phyloP scores from a whole-genome alignment of 176 grass and related monocot genomes.

The Juncus inflexus region DNA sequence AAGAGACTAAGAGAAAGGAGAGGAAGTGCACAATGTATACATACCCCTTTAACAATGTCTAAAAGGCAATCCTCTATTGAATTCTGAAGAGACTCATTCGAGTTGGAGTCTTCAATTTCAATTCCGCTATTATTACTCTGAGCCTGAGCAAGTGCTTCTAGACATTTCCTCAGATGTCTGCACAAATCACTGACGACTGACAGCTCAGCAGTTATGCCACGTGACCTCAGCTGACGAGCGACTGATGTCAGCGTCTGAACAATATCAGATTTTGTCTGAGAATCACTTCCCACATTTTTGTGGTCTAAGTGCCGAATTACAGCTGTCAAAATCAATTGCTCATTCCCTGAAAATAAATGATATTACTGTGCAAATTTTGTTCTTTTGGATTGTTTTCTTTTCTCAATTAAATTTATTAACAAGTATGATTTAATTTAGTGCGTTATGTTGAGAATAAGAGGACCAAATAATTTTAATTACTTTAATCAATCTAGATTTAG shows the following conservation, averaged over 20 bases:
- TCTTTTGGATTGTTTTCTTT: too few relatives aligned
- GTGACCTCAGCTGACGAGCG: constrained; percentile 61
- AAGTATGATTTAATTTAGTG: too few relatives aligned
- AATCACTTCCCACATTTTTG: constrained; percentile 57
- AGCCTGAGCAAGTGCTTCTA: constrained; percentile 72
- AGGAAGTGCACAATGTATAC: constrained; percentile 11
- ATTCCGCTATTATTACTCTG: constrained; percentile 4
- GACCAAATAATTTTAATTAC: too few relatives aligned
- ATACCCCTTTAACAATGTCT: constrained; percentile 94
- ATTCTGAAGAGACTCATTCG: constrained; percentile 91
- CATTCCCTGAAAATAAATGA: constrained; percentile 48
- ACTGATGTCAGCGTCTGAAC: constrained; percentile 72
- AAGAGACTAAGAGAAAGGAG: constrained; percentile 2
- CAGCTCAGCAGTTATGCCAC: constrained; percentile 55
- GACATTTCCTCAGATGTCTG: constrained; percentile 90
- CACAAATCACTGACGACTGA: constrained; percentile 73
- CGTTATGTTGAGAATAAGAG: too few relatives aligned
- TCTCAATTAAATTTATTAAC: too few relatives aligned
- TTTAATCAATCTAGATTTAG: too few relatives aligned
- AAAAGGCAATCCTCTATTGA: constrained; percentile 82
- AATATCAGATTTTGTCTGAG: constrained; percentile 82
- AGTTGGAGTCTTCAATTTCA: constrained; percentile 60
- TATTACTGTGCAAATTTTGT: too few relatives aligned
- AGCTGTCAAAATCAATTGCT: constrained; percentile 66
- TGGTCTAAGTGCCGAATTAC: constrained; percentile 85